Percentiles rank a stretch among this genome's conserved stretches.
Conservation (phyloP, 2,329 filamentous ascomycete species). For the Stachybotrys chlorohalonatus region DNA sequence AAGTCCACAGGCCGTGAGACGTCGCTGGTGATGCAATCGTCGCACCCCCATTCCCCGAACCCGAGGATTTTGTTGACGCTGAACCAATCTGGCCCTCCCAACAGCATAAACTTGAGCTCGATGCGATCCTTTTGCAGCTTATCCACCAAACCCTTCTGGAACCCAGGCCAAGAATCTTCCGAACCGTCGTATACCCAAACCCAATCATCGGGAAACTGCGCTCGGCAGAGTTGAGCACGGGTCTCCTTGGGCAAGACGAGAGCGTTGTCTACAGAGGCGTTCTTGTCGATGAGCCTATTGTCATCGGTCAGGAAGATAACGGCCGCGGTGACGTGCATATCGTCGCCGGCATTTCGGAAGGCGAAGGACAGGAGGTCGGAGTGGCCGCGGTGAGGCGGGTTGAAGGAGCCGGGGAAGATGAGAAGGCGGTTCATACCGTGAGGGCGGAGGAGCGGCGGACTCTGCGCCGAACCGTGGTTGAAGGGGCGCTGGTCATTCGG, state of each 20-base stretch:
- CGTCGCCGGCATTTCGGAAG: constrained; percentile 13
- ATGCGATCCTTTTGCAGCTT: constrained; percentile 3
- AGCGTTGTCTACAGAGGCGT: constrained; percentile 1
- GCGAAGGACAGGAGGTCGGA: constrained; percentile 19
- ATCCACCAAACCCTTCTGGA: constrained; percentile 5
- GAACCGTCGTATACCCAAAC: constrained; percentile 14
- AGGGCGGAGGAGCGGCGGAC: constrained; percentile 4
- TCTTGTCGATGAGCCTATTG: constrained; percentile 11
- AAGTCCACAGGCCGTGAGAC: constrained; percentile 15
- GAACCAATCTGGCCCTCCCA: constrained; percentile 15
- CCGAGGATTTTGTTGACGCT: constrained; percentile 3
- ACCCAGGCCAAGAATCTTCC: constrained; percentile 6
- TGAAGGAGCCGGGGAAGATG: constrained; percentile 26
- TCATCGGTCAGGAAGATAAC: constrained; percentile 20
- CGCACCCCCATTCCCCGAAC: constrained; percentile 12
- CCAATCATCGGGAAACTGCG: constrained; percentile 10
- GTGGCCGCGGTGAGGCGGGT: constrained; percentile 27
- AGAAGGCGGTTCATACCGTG: constrained; percentile 18
- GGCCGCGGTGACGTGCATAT: constrained; percentile 19
- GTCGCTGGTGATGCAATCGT: constrained; percentile 14
- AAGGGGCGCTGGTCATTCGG: constrained; percentile 5
- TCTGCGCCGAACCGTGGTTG: constrained; percentile 4
- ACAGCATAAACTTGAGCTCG: constrained; percentile 12
- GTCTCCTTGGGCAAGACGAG: constrained; percentile 10
- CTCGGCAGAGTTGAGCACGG: constrained; percentile 14